Evolutionary conservation across 2,329 filamentous ascomycete species (phyloP).

Genomic region (Colletotrichum cereale): DNA sequence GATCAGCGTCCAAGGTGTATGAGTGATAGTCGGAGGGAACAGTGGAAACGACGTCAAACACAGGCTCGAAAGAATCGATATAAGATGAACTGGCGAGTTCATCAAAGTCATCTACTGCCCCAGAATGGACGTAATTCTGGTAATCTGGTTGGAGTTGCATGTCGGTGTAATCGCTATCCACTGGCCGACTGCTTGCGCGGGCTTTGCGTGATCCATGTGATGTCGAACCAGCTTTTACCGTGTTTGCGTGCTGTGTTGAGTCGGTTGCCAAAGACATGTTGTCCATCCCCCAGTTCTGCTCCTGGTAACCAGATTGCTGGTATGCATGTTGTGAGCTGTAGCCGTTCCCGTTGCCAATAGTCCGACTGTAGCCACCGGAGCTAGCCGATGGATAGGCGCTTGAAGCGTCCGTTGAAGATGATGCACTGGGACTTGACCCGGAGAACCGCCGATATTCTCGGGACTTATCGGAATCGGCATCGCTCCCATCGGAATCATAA

Average conservation of each 20-base stretch:
- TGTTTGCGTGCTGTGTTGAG: slow-evolving; percentile 3
- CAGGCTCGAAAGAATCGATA: slow-evolving; percentile 34
- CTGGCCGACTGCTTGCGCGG: slow-evolving; percentile 7
- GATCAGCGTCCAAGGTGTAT: slow-evolving; percentile 37
- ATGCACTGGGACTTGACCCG: slow-evolving; percentile 30
- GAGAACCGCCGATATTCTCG: slow-evolving; percentile 33
- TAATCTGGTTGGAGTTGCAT: slow-evolving; percentile 28
- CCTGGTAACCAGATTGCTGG: slow-evolving; percentile 29
- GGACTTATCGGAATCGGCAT: slow-evolving; percentile 33
- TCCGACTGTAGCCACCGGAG: slow-evolving; percentile 31
- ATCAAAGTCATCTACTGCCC: slow-evolving; percentile 31
- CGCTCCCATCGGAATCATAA: slow-evolving; percentile 37
- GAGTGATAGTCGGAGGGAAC: slow-evolving; percentile 37
- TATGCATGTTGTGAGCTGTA: slow-evolving; percentile 18
- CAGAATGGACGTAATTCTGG: slow-evolving; percentile 25
- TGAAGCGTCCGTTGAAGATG: slow-evolving; percentile 34
- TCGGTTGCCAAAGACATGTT: slow-evolving; percentile 22
- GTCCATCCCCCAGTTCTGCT: slow-evolving; percentile 31
- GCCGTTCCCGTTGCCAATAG: slow-evolving; percentile 17
- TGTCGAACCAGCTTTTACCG: not conserved
- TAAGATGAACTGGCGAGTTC: slow-evolving; percentile 24
- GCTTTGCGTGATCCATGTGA: not conserved
- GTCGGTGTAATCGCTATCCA: slow-evolving; percentile 16
- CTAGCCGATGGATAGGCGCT: slow-evolving; percentile 27
- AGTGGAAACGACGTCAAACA: slow-evolving; percentile 34